Base-by-base conservation (phyloP, 1,139 yeast genomes). In the Yamadazyma dushanensis region DNA sequence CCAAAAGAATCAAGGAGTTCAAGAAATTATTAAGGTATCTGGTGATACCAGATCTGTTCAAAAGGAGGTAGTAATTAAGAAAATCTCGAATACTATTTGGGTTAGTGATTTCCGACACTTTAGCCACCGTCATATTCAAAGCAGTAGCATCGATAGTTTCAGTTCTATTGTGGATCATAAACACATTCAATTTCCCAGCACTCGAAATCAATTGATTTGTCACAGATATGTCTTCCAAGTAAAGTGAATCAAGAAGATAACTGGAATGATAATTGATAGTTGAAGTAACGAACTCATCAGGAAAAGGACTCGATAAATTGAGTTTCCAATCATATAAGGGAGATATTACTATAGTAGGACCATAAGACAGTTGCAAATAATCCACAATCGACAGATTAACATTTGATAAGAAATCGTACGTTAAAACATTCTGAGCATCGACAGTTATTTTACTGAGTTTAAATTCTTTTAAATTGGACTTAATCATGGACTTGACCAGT, bases 171-270 rank as follows among this genome's bases (percentile, higher is more conserved):
- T 59, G 62, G 18, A 65, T 31, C 9, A 65, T 35, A 32, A 56
- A 62, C 2, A 78, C 40, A 35, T 69, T 64, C 9, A 79, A 32
- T 2, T 63, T 52, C 15, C 63, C 57, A 0, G 83, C 82, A 28
- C 66, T 58, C 35, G 61, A 61, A 9, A 78, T 63, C 8, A 77
- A 47, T 15, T 81, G 82, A 48, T 80, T 78, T 8, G 67, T 61
- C 37, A 68, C 67, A 26, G 56, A 51, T 2, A 76, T 50, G 2
- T 75, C 69, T 24, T 73, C 66, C 16, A 78, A 57, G 36, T 57
- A 63, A 14, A 64, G 44, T 10, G 53, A 49, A 13, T 60, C 45
- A 11, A 51, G 35, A 17, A 47, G 44, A 18, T 38, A 40, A 22
- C 49, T 46, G 29, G 56, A 39, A 30, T 56, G 55, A 36, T 55